phyloP scores from a whole-genome alignment of 306 rosid species.

The Acacia crassicarpa region DNA sequence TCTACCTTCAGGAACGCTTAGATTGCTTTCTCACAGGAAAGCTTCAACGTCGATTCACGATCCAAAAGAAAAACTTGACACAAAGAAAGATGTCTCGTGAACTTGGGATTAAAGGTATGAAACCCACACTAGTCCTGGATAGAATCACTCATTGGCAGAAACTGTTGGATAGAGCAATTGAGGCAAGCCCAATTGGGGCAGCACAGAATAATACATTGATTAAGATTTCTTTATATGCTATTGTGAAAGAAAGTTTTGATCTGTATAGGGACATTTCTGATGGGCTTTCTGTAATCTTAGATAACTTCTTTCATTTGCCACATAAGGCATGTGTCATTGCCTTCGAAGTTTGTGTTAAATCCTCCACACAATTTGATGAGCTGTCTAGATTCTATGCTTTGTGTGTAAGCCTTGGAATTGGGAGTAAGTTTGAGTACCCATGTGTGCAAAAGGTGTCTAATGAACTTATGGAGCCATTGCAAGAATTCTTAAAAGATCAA shows the following conservation, averaged over 20 bases:
- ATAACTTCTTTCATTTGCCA: slow-evolving; percentile 65
- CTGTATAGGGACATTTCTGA: slow-evolving; percentile 70
- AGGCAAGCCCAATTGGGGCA: slow-evolving; percentile 56
- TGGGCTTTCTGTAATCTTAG: slow-evolving; percentile 66
- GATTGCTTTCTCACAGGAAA: slow-evolving; percentile 79
- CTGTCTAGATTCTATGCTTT: slow-evolving; percentile 53
- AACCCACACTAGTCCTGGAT: slow-evolving; percentile 60
- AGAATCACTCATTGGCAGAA: slow-evolving; percentile 68
- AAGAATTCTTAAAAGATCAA: slow-evolving; percentile 77
- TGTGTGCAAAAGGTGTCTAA: slow-evolving; percentile 70
- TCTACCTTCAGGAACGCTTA: slow-evolving; percentile 80
- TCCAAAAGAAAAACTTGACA: slow-evolving; percentile 12
- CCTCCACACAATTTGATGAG: slow-evolving; percentile 78
- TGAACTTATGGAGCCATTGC: slow-evolving; percentile 71
- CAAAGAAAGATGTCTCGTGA: slow-evolving; percentile 19
- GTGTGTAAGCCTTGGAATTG: slow-evolving; percentile 69
- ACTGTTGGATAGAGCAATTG: slow-evolving; percentile 68
- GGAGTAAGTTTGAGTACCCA: slow-evolving; percentile 81
- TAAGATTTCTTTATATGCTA: slow-evolving; percentile 51
- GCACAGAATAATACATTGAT: slow-evolving; percentile 58
- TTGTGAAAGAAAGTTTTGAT: slow-evolving; percentile 82
- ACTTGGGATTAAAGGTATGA: slow-evolving; percentile 60
- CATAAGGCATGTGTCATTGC: slow-evolving; percentile 54
- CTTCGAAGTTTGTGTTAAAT: slow-evolving; percentile 68
- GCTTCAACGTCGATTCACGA: slow-evolving; percentile 60